These are phyloP conservation scores for Cucurbita maxima DNA, from an alignment of 306 rosid genomes.

Conservation along the genomic window DNA sequence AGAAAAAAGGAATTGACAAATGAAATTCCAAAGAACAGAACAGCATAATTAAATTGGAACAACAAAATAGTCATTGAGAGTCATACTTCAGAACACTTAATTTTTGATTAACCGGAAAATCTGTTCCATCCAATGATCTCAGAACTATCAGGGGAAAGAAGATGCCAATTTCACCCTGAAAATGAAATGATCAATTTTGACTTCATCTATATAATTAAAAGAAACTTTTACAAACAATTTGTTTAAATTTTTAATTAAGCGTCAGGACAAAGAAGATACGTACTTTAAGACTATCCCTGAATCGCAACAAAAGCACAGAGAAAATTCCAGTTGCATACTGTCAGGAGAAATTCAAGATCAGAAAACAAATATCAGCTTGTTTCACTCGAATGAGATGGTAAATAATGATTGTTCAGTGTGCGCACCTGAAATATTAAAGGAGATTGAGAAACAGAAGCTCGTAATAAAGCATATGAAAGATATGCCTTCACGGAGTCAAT, in stretches of 20 bases:
- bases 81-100: constrained; percentile 81
- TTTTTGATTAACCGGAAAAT: constrained; percentile 70
- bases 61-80: constrained; percentile 10
- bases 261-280: constrained; percentile 18
- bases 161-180: constrained; percentile 97
- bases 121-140: constrained; percentile 77
- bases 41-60: not conserved
- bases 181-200: constrained; percentile 9
- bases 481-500: constrained; percentile 99
- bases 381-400: constrained; percentile 5
- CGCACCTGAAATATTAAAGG: constrained; percentile 93
- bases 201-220: constrained; percentile 11
- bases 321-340: constrained; percentile 97
- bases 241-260: constrained; percentile 13
- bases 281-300: constrained; percentile 99
- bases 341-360: constrained; percentile 18
- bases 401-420: constrained; percentile 1
- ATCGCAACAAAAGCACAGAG: constrained; percentile 76
- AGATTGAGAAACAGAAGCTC: constrained; percentile 92
- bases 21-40: not conserved
- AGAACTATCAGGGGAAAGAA: constrained; percentile 93
- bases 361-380: constrained; percentile 7
- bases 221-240: constrained; percentile 4
- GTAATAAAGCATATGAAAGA: constrained; percentile 87
- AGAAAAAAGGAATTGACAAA: constrained; percentile 15